phyloP scores from a whole-genome alignment of 2,329 filamentous ascomycete genomes.

The Fusarium acutatum region DNA sequence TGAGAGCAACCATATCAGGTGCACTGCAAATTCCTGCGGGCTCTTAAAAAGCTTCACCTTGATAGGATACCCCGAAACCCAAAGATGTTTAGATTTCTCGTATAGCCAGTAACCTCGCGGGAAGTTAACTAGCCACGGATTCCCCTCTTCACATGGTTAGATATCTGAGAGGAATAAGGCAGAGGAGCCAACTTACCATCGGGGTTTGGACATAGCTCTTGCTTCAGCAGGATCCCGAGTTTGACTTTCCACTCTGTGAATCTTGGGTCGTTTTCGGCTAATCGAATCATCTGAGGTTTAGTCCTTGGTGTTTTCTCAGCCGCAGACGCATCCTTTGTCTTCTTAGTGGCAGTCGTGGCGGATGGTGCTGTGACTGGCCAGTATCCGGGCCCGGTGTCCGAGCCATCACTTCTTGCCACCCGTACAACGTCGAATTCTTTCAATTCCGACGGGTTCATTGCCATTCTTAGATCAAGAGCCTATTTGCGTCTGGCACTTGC shows the following conservation, averaged over 20 bases:
- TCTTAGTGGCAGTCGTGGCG: constrained; percentile 46
- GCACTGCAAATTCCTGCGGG: constrained; percentile 62
- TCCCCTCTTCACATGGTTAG: constrained; percentile 49
- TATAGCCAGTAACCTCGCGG: constrained; percentile 58
- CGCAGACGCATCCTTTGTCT: constrained; percentile 46
- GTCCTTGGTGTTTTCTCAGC: constrained; percentile 49
- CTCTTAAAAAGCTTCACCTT: constrained; percentile 60
- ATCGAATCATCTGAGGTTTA: constrained; percentile 54
- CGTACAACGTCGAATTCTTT: constrained; percentile 54
- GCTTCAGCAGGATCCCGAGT: constrained; percentile 55
- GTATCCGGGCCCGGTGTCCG: constrained; percentile 55
- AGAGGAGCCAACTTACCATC: constrained; percentile 45
- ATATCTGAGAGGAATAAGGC: background rate
- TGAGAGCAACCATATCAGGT: constrained; percentile 62
- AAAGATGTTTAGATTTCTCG: constrained; percentile 58
- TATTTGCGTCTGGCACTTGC: background rate
- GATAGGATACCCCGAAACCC: constrained; percentile 59
- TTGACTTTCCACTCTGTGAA: constrained; percentile 57
- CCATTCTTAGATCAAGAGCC: background rate
- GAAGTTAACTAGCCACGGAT: constrained; percentile 56
- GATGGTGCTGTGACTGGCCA: constrained; percentile 49
- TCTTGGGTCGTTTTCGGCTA: constrained; percentile 54
- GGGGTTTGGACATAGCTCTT: constrained; percentile 53
- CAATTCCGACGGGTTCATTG: constrained; percentile 43
- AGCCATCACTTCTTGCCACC: constrained; percentile 57